A percentile compares a stretch with the other conserved stretches of the same genome.
Evolutionary conservation across 23 red algal genomes (phyloP).

Genomic region (Cyanidioschyzon merolae): DNA sequence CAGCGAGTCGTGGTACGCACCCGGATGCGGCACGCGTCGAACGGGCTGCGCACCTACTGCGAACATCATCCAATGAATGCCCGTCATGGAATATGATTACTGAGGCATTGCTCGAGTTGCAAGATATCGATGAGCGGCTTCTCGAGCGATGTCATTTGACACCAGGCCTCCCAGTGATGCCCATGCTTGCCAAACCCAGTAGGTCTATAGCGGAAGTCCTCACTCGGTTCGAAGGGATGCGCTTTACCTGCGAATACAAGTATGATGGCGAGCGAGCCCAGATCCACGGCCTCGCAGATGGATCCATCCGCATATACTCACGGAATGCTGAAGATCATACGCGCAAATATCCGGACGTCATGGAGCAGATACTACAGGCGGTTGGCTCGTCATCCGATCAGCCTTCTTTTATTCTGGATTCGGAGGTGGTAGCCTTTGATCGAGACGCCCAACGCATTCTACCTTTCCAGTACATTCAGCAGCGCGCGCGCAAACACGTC

Average conservation of each 20-base stretch:
- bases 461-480: conserved; percentile 82
- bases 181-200: conserved; percentile 94
- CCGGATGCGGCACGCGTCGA: conserved; percentile 19
- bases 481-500: conserved; percentile 77
- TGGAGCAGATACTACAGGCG: conserved; percentile 28
- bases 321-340: conserved; percentile 80
- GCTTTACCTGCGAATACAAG: conserved; percentile 95
- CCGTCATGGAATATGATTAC: conserved; percentile 81
- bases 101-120: conserved; percentile 35
- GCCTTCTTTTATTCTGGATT: conserved; percentile 69
- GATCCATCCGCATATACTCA: conserved; percentile 72
- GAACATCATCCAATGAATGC: conserved; percentile 45
- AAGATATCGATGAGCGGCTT: conserved; percentile 50
- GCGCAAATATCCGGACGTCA: conserved; percentile 86
- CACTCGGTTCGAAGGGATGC: conserved; percentile 26
- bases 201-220: conserved; percentile 67
- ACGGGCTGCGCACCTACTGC: conserved; percentile 24
- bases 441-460: conserved; percentile 36
- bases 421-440: conserved; percentile 85
- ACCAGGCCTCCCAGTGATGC: conserved; percentile 77
- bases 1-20: background rate
- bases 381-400: conserved; percentile 21
- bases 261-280: conserved; percentile 98
- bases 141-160: conserved; percentile 45
- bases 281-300: conserved; percentile 69